phyloP scores from a whole-genome alignment of 148 eudicot genomes.

The Chenopodium quinoa region DNA sequence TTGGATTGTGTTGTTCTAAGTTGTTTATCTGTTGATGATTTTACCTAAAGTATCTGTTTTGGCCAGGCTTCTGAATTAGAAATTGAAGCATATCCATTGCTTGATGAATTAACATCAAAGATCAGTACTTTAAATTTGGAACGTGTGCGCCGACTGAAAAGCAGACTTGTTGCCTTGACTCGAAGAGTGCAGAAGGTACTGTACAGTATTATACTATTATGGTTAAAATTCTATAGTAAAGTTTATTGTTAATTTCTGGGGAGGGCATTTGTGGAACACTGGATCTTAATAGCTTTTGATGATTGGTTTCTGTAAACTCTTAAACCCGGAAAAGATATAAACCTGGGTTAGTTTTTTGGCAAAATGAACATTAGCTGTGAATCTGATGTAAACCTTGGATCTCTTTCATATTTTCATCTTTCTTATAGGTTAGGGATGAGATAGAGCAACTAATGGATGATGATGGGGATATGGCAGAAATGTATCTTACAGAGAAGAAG shows the following conservation, averaged over 20 bases:
- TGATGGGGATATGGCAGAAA: constrained; percentile 99
- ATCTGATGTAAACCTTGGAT: neutral
- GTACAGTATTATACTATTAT: neutral
- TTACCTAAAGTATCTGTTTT: constrained; percentile 15
- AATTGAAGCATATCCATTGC: constrained; percentile 94
- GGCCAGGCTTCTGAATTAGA: constrained; percentile 86
- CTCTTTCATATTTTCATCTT: neutral
- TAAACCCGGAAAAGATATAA: neutral
- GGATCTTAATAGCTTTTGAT: neutral
- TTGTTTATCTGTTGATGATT: neutral
- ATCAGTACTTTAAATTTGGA: constrained; percentile 93
- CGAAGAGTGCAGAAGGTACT: constrained; percentile 93
- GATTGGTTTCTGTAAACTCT: neutral
- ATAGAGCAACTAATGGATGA: constrained; percentile 99
- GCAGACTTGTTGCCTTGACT: constrained; percentile 93
- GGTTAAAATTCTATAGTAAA: constrained; percentile 3
- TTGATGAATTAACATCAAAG: constrained; percentile 94
- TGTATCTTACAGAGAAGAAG: constrained; percentile 97
- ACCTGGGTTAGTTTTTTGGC: neutral
- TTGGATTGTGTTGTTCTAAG: too few relatives aligned
- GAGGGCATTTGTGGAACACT: neutral
- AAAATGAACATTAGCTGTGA: neutral
- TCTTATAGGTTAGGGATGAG: constrained; percentile 86
- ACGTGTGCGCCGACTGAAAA: constrained; percentile 82
- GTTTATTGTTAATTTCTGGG: neutral